phyloP scores from a whole-genome alignment of 257 asterid genomes.

The Solanum neorickii region DNA sequence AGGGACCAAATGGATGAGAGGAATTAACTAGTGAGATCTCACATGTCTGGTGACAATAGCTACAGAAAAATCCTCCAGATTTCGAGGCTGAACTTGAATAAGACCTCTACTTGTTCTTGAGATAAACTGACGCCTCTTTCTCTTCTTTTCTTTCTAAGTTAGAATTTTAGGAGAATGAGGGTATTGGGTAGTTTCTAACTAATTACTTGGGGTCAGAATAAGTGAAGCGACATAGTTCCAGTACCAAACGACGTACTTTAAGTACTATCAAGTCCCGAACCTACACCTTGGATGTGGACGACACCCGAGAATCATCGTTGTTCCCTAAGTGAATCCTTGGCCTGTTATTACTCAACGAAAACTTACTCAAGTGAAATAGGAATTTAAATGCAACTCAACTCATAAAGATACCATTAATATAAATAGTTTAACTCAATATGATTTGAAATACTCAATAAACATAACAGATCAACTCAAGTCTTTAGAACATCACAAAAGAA shows the following conservation, averaged over 20 bases:
- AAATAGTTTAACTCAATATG: neutral
- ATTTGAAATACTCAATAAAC: neutral
- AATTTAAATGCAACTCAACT: neutral
- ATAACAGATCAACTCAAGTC: too few species aligned
- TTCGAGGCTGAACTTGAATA: neutral
- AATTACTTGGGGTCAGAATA: neutral
- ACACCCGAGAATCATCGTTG: neutral
- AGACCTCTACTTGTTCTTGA: neutral
- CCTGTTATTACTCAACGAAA: neutral
- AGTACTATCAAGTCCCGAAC: neutral
- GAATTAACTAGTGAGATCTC: neutral
- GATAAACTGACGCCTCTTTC: neutral
- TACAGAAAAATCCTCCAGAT: neutral
- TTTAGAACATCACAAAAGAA: neutral
- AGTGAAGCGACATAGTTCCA: neutral
- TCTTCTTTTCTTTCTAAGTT: neutral
- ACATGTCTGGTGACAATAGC: neutral
- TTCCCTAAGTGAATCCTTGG: neutral
- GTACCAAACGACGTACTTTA: too few species aligned
- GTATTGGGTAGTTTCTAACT: neutral
- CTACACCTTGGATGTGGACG: neutral
- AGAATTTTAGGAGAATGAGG: neutral
- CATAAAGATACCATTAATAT: neutral
- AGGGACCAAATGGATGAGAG: neutral
- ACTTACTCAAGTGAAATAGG: neutral